Percentiles rank a stretch among this genome's conserved stretches.
These are phyloP conservation scores for Daldinia decipiens DNA, from an alignment of 495 filamentous ascomycete genomes.

Conservation along the genomic window DNA sequence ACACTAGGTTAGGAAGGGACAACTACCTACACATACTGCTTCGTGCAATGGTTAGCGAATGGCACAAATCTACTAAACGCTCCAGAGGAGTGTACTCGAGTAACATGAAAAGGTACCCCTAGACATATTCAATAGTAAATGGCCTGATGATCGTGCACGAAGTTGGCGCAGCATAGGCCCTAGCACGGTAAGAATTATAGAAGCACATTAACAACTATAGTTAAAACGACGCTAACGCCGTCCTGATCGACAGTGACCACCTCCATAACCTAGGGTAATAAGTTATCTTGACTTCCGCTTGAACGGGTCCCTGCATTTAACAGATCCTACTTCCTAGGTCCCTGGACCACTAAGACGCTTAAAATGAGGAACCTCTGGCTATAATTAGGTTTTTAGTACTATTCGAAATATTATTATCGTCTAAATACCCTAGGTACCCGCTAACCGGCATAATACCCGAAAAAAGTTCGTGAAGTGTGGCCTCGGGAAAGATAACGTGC, in stretches of 20 bases:
- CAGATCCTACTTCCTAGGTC: not conserved
- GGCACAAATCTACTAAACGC: slow-evolving; percentile 47
- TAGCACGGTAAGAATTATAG: slow-evolving; percentile 10
- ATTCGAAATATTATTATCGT: slow-evolving; percentile 57
- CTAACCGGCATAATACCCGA: slow-evolving; percentile 53
- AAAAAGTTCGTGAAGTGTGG: slow-evolving; percentile 56
- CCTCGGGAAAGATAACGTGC: slow-evolving; percentile 45
- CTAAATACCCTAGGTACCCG: slow-evolving; percentile 19
- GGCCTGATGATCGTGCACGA: slow-evolving; percentile 44
- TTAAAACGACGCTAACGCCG: not conserved
- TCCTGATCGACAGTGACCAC: not conserved
- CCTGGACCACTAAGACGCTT: not conserved
- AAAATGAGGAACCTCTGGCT: slow-evolving; percentile 31
- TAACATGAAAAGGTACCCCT: slow-evolving; percentile 49
- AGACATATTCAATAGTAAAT: slow-evolving; percentile 50
- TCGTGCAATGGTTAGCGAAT: slow-evolving; percentile 49
- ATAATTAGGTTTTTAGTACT: slow-evolving; percentile 54
- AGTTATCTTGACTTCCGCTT: not conserved
- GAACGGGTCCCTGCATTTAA: not conserved
- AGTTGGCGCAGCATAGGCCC: slow-evolving; percentile 50
- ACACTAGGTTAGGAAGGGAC: slow-evolving; percentile 36
- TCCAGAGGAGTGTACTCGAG: slow-evolving; percentile 54
- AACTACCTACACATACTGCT: slow-evolving; percentile 44
- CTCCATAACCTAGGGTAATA: not conserved
- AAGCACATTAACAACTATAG: not conserved